Percentiles rank a stretch among this genome's conserved stretches.
These are phyloP conservation scores for Phalaenopsis equestris DNA, from an alignment of 106 monocot species.

Conservation along the genomic window DNA sequence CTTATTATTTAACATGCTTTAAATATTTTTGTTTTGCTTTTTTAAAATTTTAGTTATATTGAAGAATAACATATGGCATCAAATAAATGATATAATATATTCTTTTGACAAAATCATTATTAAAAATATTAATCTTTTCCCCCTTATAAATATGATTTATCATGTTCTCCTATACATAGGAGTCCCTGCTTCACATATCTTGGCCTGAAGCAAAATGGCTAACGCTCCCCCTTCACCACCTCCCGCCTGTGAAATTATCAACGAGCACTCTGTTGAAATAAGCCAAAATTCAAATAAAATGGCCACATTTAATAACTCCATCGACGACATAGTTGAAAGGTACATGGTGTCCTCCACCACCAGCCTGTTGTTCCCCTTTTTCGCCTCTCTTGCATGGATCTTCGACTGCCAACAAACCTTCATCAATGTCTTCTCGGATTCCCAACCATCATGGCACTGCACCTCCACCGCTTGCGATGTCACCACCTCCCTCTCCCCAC, in stretches of 20 bases:
- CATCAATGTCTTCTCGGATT: constrained; percentile 34
- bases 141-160: too few species aligned
- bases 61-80: too few species aligned
- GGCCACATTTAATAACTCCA: background rate
- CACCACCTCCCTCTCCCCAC: background rate
- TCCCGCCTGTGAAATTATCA: background rate
- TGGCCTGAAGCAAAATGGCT: background rate
- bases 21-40: too few species aligned
- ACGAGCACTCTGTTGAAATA: background rate
- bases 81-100: too few species aligned
- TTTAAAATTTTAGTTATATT: too few species aligned
- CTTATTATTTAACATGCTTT: too few species aligned
- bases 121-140: too few species aligned
- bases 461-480: background rate
- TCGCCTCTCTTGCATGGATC: constrained; percentile 20
- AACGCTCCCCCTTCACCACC: background rate
- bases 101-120: too few species aligned
- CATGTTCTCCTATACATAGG: too few species aligned
- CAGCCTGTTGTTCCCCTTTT: constrained; percentile 17
- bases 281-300: background rate
- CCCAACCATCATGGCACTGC: constrained; percentile 20
- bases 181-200: background rate
- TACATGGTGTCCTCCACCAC: constrained; percentile 6
- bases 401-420: constrained; percentile 36
- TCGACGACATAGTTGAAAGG: constrained; percentile 10